A percentile compares a stretch with the other conserved stretches of the same genome.
phyloP scores from a whole-genome alignment of 306 rosid genomes.

The Coriaria nepalensis region DNA sequence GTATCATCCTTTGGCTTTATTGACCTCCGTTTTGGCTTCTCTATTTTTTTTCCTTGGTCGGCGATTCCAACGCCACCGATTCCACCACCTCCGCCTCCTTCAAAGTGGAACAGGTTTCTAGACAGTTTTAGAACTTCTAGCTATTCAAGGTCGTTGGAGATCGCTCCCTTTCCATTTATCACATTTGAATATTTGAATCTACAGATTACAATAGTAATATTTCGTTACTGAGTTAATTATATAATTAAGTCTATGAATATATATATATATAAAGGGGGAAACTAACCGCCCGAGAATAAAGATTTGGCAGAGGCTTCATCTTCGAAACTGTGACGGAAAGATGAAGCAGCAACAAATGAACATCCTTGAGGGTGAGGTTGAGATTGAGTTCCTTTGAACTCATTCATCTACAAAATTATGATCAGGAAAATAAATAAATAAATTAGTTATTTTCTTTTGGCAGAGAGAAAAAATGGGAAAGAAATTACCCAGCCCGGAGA shows the following conservation, averaged over 20 bases:
- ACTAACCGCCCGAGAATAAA: slow-evolving; percentile 17
- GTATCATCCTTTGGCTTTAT: slow-evolving; percentile 31
- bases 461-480: background rate
- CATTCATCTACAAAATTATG: slow-evolving; percentile 48
- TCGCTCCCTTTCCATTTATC: slow-evolving; percentile 11
- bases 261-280: background rate
- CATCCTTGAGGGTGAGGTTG: background rate
- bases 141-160: slow-evolving; percentile 16
- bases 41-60: slow-evolving; percentile 39
- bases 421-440: background rate
- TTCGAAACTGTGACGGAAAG: slow-evolving; percentile 11
- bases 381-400: slow-evolving; percentile 17
- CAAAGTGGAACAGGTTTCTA: slow-evolving; percentile 18
- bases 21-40: slow-evolving; percentile 35
- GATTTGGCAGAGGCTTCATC: slow-evolving; percentile 8
- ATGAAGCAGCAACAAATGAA: slow-evolving; percentile 15
- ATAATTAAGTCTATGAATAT: background rate
- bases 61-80: slow-evolving; percentile 21
- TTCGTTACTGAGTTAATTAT: too few relatives aligned
- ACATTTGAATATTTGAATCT: slow-evolving; percentile 30
- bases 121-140: slow-evolving; percentile 38
- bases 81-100: slow-evolving; percentile 4
- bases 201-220: background rate
- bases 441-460: background rate
- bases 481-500: slow-evolving; percentile 71